These are phyloP conservation scores for Talaromyces islandicus DNA, from an alignment of 2,329 filamentous ascomycete species.

Conservation along the genomic window DNA sequence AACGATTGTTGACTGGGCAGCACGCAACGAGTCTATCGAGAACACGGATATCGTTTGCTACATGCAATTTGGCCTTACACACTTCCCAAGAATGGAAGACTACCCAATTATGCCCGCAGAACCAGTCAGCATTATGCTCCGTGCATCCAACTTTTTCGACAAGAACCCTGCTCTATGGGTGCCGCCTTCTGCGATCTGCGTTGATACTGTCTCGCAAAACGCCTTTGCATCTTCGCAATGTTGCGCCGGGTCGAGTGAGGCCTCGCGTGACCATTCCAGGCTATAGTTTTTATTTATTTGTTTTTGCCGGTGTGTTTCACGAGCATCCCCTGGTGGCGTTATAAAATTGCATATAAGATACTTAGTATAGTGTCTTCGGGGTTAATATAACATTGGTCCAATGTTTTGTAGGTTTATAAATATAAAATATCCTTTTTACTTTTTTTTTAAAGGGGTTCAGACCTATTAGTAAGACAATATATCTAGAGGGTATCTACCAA, in stretches of 20 bases:
- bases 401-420: neutral
- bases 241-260: neutral
- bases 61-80: constrained; percentile 54
- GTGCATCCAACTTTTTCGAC: constrained; percentile 55
- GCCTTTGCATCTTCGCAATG: constrained; percentile 16
- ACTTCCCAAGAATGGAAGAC: constrained; percentile 46
- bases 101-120: constrained; percentile 57
- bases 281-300: too few species aligned
- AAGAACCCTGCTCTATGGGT: constrained; percentile 56
- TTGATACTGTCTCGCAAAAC: constrained; percentile 23
- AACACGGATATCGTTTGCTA: constrained; percentile 54
- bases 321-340: neutral
- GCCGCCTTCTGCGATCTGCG: constrained; percentile 26
- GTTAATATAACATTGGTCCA: neutral
- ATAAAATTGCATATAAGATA: neutral
- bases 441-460: too few species aligned
- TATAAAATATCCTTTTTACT: neutral
- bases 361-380: neutral
- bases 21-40: constrained; percentile 47
- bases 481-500: too few species aligned
- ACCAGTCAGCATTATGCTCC: constrained; percentile 51
- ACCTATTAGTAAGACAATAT: too few species aligned
- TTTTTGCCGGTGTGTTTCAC: neutral
- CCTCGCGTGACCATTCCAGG: constrained; percentile 2
- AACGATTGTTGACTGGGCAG: constrained; percentile 34